Base-by-base conservation (phyloP, 495 filamentous ascomycete species). In the Penicillium malachiteum region DNA sequence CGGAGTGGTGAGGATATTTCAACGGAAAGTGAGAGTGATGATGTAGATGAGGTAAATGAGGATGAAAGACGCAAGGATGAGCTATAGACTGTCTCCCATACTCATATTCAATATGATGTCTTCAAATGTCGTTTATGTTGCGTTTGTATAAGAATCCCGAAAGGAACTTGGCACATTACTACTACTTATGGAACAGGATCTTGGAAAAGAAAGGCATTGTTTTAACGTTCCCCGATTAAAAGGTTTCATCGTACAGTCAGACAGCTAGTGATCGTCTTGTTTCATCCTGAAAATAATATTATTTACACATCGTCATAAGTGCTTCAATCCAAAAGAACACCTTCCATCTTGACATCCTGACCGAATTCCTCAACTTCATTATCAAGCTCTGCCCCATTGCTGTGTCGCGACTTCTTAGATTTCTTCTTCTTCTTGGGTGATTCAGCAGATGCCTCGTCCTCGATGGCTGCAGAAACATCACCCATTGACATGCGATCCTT, bases 31-130 rank as follows among this genome's bases (percentile, higher is more conserved):
- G 57, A 55, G 51, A 43, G 26, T 43, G 64, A 16, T 35, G 47
- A 50, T 5, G 21, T 26, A 26, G 21, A 26, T 8, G 44, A 26
- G 14, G 44, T 34, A 1, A 42, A 38, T 10, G 39, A 16, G 11
- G 54, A 52, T 42, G 39, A 57, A 18, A 50, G 43, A 11, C 50
- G 55, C 32, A 78, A 78, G 51, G 75, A 78, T 69, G 75, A 78
- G 56, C 56, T 78, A 59, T 78, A 76, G 65, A 61, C 43, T 10
- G 17, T 7, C 17, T 47, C 14, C 4, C 9, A 38, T 39, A 17
- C 14, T 26, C 34, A 34, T 31, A 37, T 26, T n/a, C 13, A 16
- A 17, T 34, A 5, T 9, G 16, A 35, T 49, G 9, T 7, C 46
- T 46, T 11, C n/a, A n/a, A n/a, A n/a, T n/a, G n/a, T n/a, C n/a